A percentile compares a stretch with the other conserved stretches of the same genome.
Conservation (phyloP, 2,329 filamentous ascomycete species). For the Calonectria henricotiae region DNA sequence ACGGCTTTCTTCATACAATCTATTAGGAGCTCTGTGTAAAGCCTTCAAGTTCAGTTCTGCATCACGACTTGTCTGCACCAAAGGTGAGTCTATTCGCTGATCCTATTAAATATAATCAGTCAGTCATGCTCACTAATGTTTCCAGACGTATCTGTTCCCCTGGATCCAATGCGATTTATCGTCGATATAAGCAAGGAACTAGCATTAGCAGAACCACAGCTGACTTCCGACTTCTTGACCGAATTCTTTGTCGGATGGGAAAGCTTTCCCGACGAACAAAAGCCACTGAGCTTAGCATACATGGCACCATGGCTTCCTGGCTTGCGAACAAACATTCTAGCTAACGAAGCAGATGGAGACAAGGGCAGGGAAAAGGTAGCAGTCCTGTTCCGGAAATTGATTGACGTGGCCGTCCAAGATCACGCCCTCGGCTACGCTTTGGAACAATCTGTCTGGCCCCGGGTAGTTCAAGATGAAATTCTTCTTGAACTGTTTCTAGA, state of each 20-base stretch:
- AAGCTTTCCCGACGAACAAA: constrained; percentile 78
- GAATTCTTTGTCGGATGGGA: constrained; percentile 83
- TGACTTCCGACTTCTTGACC: constrained; percentile 80
- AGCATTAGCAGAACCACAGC: constrained; percentile 75
- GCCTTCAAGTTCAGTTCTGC: constrained; percentile 79
- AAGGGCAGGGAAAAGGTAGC: constrained; percentile 78
- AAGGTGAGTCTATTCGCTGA: constrained; percentile 62
- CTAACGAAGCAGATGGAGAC: constrained; percentile 75
- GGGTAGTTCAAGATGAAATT: constrained; percentile 76
- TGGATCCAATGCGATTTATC: constrained; percentile 77
- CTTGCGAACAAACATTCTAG: constrained; percentile 73
- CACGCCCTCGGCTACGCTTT: constrained; percentile 73
- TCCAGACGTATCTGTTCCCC: constrained; percentile 75
- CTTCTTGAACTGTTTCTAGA: constrained; percentile 79
- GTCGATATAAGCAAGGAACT: constrained; percentile 77
- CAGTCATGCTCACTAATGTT: constrained; percentile 20
- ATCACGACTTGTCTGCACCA: constrained; percentile 74
- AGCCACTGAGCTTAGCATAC: constrained; percentile 77
- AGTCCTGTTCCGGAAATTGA: constrained; percentile 76
- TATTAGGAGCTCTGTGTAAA: constrained; percentile 77
- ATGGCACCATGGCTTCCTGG: constrained; percentile 80
- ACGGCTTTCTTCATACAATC: constrained; percentile 77
- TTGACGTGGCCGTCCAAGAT: constrained; percentile 76
- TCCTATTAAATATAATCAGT: not conserved
- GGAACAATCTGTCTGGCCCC: constrained; percentile 78